A percentile compares a stretch with the other conserved stretches of the same genome.
Evolutionary conservation across 2,329 filamentous ascomycete species (phyloP).

Genomic region (Stachybotrys echinatus): DNA sequence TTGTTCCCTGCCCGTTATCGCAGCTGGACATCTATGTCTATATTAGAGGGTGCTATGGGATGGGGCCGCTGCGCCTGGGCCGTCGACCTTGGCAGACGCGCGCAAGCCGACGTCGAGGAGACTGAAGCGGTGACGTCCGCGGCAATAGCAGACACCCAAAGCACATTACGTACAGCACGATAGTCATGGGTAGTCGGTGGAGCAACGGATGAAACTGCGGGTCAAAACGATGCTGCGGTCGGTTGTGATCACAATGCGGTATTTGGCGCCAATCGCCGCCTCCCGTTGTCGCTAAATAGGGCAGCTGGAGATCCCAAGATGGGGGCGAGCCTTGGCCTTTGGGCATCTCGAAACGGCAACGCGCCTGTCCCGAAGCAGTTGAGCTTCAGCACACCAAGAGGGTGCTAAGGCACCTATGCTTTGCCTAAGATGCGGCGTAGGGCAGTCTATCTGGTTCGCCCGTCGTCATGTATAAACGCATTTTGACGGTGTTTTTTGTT

Average conservation of each 20-base stretch:
- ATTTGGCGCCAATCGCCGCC: neutral
- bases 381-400: neutral
- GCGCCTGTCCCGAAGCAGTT: neutral
- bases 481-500: neutral
- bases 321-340: neutral
- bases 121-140: neutral
- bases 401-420: neutral
- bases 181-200: neutral
- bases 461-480: neutral
- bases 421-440: neutral
- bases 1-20: neutral
- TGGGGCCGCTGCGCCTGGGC: too few species aligned
- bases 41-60: neutral
- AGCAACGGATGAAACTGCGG: neutral
- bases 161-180: neutral
- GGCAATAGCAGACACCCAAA: neutral
- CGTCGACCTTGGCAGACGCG: neutral
- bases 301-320: neutral
- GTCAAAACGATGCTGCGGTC: neutral
- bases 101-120: neutral
- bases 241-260: neutral
- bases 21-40: neutral
- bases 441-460: neutral
- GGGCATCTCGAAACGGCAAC: neutral
- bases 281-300: neutral